These are phyloP conservation scores for Penicillium sp. DNA, from an alignment of 2,329 filamentous ascomycete species.

Conservation along the genomic window DNA sequence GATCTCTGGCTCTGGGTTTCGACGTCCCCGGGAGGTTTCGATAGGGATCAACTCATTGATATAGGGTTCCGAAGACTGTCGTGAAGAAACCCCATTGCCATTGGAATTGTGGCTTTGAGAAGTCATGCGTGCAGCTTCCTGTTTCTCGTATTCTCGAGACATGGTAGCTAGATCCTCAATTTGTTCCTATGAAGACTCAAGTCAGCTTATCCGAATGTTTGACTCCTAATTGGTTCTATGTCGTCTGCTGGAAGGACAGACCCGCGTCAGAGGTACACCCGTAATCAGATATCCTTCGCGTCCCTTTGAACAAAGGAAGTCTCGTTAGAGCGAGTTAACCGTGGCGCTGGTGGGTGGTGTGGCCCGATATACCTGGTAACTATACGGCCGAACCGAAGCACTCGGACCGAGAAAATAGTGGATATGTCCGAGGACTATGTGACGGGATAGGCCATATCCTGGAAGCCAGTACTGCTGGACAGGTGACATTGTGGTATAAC, in stretches of 20 bases:
- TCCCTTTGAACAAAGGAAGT: conserved; percentile 34
- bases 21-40: conserved; percentile 28
- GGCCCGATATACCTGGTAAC: conserved; percentile 43
- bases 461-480: conserved; percentile 50
- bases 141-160: conserved; percentile 49
- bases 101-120: conserved; percentile 20
- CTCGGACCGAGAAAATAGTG: conserved; percentile 51
- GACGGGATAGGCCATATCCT: conserved; percentile 50
- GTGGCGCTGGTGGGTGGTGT: conserved; percentile 4
- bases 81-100: conserved; percentile 1
- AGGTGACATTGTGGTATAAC: conserved; percentile 32
- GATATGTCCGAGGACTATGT: conserved; percentile 50
- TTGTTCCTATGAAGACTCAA: conserved; percentile 40
- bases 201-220: conserved; percentile 9
- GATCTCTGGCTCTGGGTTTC: conserved; percentile 29
- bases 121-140: conserved; percentile 48
- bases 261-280: conserved; percentile 48
- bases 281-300: conserved; percentile 52
- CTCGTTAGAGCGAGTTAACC: conserved; percentile 24
- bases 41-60: conserved; percentile 47
- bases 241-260: conserved; percentile 20
- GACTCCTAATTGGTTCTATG: not conserved
- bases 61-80: conserved; percentile 35
- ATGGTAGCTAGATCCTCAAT: conserved; percentile 50
- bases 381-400: conserved; percentile 48